A percentile compares a stretch with the other conserved stretches of the same genome.
phyloP scores from a whole-genome alignment of 345 rosid species.

The Rhodomyrtus tomentosa region DNA sequence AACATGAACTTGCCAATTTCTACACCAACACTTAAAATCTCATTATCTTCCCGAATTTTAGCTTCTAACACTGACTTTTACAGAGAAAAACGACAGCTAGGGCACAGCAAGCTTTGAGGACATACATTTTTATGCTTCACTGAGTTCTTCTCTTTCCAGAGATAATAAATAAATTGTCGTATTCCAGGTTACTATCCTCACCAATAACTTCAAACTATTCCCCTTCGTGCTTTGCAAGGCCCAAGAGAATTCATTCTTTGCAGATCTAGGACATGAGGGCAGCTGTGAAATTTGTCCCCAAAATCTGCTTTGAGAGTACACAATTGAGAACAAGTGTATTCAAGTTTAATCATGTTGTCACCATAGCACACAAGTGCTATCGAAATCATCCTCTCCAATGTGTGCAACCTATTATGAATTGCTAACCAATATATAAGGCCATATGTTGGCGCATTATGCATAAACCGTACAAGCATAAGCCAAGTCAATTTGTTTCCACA shows the following conservation, averaged over 20 bases:
- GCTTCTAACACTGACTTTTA: background rate
- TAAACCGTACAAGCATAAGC: background rate
- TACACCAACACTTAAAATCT: background rate
- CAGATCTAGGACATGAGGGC: too few relatives aligned
- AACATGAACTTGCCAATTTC: background rate
- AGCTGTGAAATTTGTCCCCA: background rate
- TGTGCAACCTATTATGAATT: background rate
- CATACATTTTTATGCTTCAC: background rate
- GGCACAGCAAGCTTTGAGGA: background rate
- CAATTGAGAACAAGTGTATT: background rate
- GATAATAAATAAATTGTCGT: background rate
- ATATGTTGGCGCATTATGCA: background rate
- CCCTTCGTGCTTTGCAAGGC: background rate
- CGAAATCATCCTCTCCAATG: background rate
- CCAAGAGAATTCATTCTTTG: too few relatives aligned
- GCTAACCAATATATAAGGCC: background rate
- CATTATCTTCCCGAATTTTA: background rate
- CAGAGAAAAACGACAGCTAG: background rate
- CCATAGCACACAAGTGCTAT: background rate
- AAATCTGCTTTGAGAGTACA: background rate
- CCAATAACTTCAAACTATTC: background rate
- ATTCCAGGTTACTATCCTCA: background rate
- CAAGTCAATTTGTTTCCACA: too few relatives aligned
- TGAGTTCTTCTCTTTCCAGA: background rate
- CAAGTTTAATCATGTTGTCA: background rate